Evolutionary conservation across 2,329 filamentous ascomycete genomes (phyloP).

Genomic region (Delphinella strobiligena): DNA sequence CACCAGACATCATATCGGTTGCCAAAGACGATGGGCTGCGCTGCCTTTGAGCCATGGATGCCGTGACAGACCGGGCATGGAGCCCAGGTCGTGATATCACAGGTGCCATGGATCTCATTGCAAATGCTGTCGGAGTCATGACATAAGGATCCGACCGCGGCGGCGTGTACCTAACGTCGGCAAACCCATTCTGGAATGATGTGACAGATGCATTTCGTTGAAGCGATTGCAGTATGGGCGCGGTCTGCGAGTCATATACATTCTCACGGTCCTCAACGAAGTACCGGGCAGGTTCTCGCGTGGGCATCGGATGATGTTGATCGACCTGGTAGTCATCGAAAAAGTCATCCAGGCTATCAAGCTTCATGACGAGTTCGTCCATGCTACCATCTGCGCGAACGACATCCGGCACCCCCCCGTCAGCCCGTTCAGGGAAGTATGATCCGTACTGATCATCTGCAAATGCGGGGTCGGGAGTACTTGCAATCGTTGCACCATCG

Average conservation of each 20-base stretch:
- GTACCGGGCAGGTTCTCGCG: slow-evolving; percentile 6
- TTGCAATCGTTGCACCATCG: slow-evolving; percentile 43
- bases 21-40: slow-evolving; percentile 33
- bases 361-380: slow-evolving; percentile 61
- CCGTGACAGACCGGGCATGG: slow-evolving; percentile 75
- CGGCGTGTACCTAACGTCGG: slow-evolving; percentile 47
- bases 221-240: slow-evolving; percentile 75
- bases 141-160: slow-evolving; percentile 39
- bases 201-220: slow-evolving; percentile 57
- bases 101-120: slow-evolving; percentile 18
- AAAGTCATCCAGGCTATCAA: slow-evolving; percentile 44
- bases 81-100: slow-evolving; percentile 49
- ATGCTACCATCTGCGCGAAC: slow-evolving; percentile 56
- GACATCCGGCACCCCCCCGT: slow-evolving; percentile 81
- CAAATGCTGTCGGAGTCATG: slow-evolving; percentile 47
- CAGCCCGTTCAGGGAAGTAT: slow-evolving; percentile 66
- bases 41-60: slow-evolving; percentile 37
- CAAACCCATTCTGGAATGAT: slow-evolving; percentile 80
- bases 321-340: slow-evolving; percentile 34
- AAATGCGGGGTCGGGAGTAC: slow-evolving; percentile 84
- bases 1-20: slow-evolving; percentile 59
- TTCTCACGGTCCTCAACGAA: slow-evolving; percentile 55
- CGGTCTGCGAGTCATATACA: slow-evolving; percentile 84
- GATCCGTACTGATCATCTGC: slow-evolving; percentile 70
- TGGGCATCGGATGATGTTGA: slow-evolving; percentile 12